phyloP scores from a whole-genome alignment of 768 basidiomycete genomes.

The Cyclocybe cylindracea region DNA sequence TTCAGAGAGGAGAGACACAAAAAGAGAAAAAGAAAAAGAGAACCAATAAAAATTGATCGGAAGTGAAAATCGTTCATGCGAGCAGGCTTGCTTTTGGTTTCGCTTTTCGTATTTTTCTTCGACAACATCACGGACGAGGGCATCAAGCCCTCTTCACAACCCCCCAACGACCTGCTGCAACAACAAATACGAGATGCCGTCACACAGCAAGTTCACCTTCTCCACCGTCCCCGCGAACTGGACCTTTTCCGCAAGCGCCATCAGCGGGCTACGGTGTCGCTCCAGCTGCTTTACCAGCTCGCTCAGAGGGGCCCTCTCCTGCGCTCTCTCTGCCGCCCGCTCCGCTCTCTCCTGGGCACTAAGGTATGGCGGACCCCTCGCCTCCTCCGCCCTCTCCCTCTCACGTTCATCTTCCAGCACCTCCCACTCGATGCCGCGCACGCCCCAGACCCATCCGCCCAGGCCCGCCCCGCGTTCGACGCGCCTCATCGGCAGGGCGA shows the following conservation, averaged over 20 bases:
- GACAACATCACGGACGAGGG: too few species aligned
- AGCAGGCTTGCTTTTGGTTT: too few species aligned
- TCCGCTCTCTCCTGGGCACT: slow-evolving; percentile 4
- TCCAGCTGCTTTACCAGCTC: slow-evolving; percentile 31
- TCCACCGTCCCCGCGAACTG: slow-evolving; percentile 35
- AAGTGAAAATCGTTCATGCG: too few species aligned
- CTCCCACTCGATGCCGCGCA: slow-evolving; percentile 2
- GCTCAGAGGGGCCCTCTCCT: slow-evolving; percentile 8
- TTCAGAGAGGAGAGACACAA: not conserved
- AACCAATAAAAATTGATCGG: not conserved
- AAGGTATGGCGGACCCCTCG: not conserved
- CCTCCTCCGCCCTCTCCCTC: not conserved
- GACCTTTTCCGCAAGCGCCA: slow-evolving; percentile 28
- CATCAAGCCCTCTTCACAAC: not conserved
- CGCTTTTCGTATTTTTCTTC: too few species aligned
- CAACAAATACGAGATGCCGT: slow-evolving; percentile 38
- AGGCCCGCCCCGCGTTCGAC: slow-evolving; percentile 13
- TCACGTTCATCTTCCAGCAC: not conserved
- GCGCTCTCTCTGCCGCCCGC: not conserved
- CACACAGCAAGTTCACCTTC: slow-evolving; percentile 38
- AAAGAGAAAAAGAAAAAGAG: not conserved
- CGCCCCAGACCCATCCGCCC: slow-evolving; percentile 8
- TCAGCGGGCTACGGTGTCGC: slow-evolving; percentile 26
- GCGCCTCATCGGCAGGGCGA: slow-evolving; percentile 6
- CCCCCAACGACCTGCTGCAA: slow-evolving; percentile 29